Evolutionary conservation across 2,329 filamentous ascomycete species (phyloP).

Genomic region (Hypomyces perniciosus): DNA sequence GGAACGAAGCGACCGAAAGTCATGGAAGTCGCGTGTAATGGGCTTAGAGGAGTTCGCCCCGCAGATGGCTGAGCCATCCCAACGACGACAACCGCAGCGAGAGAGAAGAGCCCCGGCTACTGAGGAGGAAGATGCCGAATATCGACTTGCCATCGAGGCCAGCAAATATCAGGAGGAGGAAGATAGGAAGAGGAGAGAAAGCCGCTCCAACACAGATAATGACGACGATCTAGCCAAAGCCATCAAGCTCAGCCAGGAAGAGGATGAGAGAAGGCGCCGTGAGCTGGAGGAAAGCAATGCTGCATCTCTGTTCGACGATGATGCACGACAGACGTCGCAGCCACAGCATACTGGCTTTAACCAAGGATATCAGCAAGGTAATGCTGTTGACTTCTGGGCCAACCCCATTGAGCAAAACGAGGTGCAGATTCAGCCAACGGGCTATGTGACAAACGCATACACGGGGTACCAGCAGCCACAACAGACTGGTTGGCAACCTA

Average conservation of each 20-base stretch:
- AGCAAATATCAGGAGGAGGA: constrained; percentile 95
- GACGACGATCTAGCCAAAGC: constrained; percentile 93
- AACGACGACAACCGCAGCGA: constrained; percentile 40
- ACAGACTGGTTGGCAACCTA: constrained; percentile 48
- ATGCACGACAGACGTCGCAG: constrained; percentile 52
- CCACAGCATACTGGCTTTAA: constrained; percentile 85
- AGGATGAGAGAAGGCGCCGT: constrained; percentile 81
- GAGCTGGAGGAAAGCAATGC: constrained; percentile 85
- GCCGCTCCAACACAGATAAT: constrained; percentile 49
- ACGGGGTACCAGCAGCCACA: constrained; percentile 45
- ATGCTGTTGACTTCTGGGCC: constrained; percentile 93
- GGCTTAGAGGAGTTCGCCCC: constrained; percentile 77
- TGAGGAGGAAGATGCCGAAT: constrained; percentile 86
- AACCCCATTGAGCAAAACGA: constrained; percentile 81
- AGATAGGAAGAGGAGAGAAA: constrained; percentile 67
- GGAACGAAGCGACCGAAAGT: constrained; percentile 84
- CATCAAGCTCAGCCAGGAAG: constrained; percentile 88
- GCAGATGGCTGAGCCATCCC: constrained; percentile 35
- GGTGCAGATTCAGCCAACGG: constrained; percentile 68
- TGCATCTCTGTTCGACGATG: constrained; percentile 82
- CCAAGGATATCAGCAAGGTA: constrained; percentile 95
- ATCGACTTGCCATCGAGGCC: constrained; percentile 83
- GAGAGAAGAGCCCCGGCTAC: constrained; percentile 44
- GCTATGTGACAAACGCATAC: constrained; percentile 55
- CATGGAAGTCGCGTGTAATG: constrained; percentile 94